These are phyloP conservation scores for Backusella luteola DNA, from an alignment of 192 early-diverging fungal genomes.

Conservation along the genomic window DNA sequence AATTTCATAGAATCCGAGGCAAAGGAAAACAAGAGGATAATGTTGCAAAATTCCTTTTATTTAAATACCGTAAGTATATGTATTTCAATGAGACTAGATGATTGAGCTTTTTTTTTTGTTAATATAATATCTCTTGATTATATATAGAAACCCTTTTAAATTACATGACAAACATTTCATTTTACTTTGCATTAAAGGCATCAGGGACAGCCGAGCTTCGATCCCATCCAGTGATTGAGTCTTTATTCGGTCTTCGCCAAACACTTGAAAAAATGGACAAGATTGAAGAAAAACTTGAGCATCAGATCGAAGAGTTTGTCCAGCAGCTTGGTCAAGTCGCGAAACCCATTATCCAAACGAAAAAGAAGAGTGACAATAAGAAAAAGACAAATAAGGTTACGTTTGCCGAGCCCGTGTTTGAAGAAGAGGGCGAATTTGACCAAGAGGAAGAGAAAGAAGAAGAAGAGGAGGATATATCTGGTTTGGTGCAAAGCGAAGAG, in stretches of 20 bases:
- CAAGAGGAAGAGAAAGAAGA: neutral
- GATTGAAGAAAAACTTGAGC: constrained; percentile 55
- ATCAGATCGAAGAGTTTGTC: constrained; percentile 48
- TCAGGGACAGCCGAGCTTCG: constrained; percentile 55
- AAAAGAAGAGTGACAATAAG: neutral
- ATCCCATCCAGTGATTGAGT: constrained; percentile 83
- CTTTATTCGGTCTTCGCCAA: constrained; percentile 70
- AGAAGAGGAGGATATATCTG: neutral
- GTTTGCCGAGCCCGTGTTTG: neutral
- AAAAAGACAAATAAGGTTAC: neutral
- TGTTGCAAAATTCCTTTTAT: constrained; percentile 26
- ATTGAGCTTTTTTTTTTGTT: no score
- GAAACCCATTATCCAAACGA: neutral
- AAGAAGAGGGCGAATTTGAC: no score
- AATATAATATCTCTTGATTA: neutral
- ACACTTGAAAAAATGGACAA: constrained; percentile 71
- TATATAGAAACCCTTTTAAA: constrained; percentile 51
- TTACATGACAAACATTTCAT: constrained; percentile 89
- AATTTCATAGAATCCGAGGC: neutral
- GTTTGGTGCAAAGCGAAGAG: constrained; percentile 9
- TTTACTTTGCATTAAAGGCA: constrained; percentile 76
- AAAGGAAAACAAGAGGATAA: constrained; percentile 13
- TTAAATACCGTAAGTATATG: constrained; percentile 34
- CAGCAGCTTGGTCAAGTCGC: neutral
- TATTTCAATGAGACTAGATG: neutral